Conservation (phyloP, 2,329 filamentous ascomycete species). For the Dactylonectria macrodidyma region DNA sequence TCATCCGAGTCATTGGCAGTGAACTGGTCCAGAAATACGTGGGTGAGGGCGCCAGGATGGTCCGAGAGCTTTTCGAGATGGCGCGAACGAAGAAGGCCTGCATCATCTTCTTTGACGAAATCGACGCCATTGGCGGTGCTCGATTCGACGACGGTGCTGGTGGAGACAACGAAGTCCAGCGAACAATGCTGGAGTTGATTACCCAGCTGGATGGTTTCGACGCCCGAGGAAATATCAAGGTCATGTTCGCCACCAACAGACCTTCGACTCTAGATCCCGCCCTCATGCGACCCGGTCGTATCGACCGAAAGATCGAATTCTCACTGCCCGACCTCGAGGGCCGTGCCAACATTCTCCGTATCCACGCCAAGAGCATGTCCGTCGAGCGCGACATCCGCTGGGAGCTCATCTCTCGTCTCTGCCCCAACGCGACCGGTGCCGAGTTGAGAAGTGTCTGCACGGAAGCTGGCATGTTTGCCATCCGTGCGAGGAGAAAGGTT, state of each 20-base stretch:
- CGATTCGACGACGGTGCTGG: conserved; percentile 97
- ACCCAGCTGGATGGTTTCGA: conserved; percentile 98
- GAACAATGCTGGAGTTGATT: conserved; percentile 98
- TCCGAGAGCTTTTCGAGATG: conserved; percentile 99
- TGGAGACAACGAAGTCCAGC: conserved; percentile 97
- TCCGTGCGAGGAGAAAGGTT: conserved; percentile 94
- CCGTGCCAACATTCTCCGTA: conserved; percentile 95
- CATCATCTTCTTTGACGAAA: conserved; percentile 98
- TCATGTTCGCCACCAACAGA: conserved; percentile 99
- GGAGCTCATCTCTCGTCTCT: conserved; percentile 97
- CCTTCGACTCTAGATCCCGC: conserved; percentile 97
- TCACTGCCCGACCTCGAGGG: conserved; percentile 97
- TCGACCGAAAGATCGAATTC: conserved; percentile 99
- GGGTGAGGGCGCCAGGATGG: conserved; percentile 97
- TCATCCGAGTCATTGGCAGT: conserved; percentile 98
- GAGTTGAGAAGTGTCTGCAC: conserved; percentile 97
- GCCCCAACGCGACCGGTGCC: conserved; percentile 96
- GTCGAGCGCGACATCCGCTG: conserved; percentile 98
- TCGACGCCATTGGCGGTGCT: conserved; percentile 95
- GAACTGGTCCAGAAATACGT: conserved; percentile 99
- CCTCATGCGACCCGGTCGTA: conserved; percentile 96
- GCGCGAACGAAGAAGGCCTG: conserved; percentile 99
- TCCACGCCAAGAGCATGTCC: conserved; percentile 99
- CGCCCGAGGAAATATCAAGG: conserved; percentile 97
- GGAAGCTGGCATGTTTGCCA: conserved; percentile 98